Evolutionary conservation across 495 filamentous ascomycete genomes (phyloP).

Genomic region (Sporormia fimetaria): DNA sequence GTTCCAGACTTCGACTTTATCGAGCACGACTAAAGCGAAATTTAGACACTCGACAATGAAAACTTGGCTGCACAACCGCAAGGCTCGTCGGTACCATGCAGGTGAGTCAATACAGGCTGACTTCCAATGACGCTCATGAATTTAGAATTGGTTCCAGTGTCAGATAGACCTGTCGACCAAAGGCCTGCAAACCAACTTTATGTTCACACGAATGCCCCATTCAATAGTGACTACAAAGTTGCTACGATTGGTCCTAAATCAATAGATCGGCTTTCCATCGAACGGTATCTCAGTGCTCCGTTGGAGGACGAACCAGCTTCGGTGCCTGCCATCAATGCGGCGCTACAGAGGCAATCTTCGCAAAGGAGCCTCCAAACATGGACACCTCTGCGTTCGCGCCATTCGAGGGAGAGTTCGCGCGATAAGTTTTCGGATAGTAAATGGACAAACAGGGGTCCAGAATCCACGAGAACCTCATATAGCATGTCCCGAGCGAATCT

Average conservation of each 20-base stretch:
- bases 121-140: not conserved
- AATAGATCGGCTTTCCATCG: no score
- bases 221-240: no score
- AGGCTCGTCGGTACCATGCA: no score
- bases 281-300: slow-evolving; percentile 17
- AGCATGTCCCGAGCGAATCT: slow-evolving; percentile 13
- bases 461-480: slow-evolving; percentile 15
- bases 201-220: no score
- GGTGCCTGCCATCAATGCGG: slow-evolving; percentile 18
- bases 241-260: no score
- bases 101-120: no score
- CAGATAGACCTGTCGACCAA: no score
- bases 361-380: not conserved
- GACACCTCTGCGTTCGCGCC: not conserved
- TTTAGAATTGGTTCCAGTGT: slow-evolving; percentile 18
- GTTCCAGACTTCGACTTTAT: no score
- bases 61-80: no score
- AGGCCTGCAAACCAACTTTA: no score
- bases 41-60: no score
- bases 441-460: slow-evolving; percentile 13
- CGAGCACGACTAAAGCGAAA: no score
- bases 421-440: slow-evolving; percentile 15
- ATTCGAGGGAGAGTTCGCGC: slow-evolving; percentile 16
- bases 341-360: slow-evolving; percentile 6
- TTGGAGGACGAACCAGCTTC: slow-evolving; percentile 19